phyloP scores from a whole-genome alignment of 208 protist genomes.

The Herpetomonas muscarum region DNA sequence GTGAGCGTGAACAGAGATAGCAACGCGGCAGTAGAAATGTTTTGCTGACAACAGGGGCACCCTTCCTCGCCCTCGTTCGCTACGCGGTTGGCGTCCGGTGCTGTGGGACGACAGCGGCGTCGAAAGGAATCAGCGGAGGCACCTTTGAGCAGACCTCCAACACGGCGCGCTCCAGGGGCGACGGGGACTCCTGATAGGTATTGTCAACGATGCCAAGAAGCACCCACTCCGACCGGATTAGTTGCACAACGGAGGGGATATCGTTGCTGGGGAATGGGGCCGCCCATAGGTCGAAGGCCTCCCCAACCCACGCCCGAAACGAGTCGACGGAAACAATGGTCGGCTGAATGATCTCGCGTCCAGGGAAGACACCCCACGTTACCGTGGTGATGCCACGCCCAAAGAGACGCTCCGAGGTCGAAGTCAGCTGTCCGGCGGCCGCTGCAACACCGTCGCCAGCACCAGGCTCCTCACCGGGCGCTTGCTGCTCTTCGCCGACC shows the following conservation, averaged over 20 bases:
- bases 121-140: conserved; percentile 23
- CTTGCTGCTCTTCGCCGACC: conserved; percentile 10
- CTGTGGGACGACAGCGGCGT: too few relatives aligned
- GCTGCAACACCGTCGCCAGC: not conserved
- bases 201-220: conserved; percentile 59
- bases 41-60: not conserved
- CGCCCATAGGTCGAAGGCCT: conserved; percentile 59
- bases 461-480: too few relatives aligned
- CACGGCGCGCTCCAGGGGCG: conserved; percentile 29
- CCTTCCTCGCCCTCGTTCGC: conserved; percentile 1
- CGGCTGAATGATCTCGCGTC: conserved; percentile 55
- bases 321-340: conserved; percentile 60
- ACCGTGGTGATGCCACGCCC: conserved; percentile 41
- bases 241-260: conserved; percentile 29
- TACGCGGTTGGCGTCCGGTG: not conserved
- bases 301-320: conserved; percentile 48
- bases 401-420: conserved; percentile 14
- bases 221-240: conserved; percentile 44
- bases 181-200: conserved; percentile 26
- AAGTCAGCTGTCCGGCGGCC: not conserved
- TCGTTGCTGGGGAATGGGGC: conserved; percentile 27
- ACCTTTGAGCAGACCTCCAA: conserved; percentile 45
- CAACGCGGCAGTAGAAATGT: too few relatives aligned
- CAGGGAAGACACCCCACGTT: conserved; percentile 73
- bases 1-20: too few relatives aligned